These are phyloP conservation scores for Zoysia pacifica DNA, from an alignment of 176 grass and related monocot genomes.

Conservation along the genomic window DNA sequence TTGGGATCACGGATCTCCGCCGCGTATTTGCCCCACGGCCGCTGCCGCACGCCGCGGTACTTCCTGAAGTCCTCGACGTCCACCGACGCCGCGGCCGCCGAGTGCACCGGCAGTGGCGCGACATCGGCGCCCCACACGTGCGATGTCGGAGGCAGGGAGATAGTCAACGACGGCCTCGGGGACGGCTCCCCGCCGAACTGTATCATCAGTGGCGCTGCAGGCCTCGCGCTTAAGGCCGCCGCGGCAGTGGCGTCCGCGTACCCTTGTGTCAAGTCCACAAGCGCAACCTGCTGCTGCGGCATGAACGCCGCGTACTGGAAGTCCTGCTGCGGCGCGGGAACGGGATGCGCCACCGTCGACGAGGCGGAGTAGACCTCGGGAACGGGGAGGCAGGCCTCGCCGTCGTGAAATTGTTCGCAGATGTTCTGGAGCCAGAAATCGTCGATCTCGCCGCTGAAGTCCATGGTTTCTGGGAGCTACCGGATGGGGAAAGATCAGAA, in stretches of 20 bases:
- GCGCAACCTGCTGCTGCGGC: conserved; percentile 2
- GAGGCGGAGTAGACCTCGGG: background rate
- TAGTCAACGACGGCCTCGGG: conserved; percentile 11
- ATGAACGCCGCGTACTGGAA: conserved; percentile 38
- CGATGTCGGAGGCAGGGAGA: conserved; percentile 40
- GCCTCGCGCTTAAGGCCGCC: conserved; percentile 31
- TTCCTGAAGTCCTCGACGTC: conserved; percentile 48
- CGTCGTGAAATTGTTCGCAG: conserved; percentile 48
- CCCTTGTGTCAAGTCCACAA: conserved; percentile 34
- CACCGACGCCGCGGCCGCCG: no score
- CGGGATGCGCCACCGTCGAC: background rate
- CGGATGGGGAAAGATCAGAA: background rate
- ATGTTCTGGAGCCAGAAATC: conserved; percentile 51
- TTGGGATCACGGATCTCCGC: conserved; percentile 93
- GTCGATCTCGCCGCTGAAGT: conserved; percentile 47
- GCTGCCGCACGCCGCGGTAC: conserved; percentile 84
- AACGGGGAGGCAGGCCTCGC: conserved; percentile 33
- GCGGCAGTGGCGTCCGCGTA: background rate
- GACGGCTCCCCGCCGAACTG: conserved; percentile 48
- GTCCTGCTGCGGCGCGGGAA: background rate
- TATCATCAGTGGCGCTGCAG: conserved; percentile 32
- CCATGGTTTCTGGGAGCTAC: conserved; percentile 25
- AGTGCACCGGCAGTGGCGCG: background rate
- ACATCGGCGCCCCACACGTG: conserved; percentile 31
- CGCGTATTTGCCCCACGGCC: conserved; percentile 91